A percentile compares a stretch with the other conserved stretches of the same genome.
Evolutionary conservation across 352 stramenopile species (phyloP).

Genomic region (Globisporangium splendens): DNA sequence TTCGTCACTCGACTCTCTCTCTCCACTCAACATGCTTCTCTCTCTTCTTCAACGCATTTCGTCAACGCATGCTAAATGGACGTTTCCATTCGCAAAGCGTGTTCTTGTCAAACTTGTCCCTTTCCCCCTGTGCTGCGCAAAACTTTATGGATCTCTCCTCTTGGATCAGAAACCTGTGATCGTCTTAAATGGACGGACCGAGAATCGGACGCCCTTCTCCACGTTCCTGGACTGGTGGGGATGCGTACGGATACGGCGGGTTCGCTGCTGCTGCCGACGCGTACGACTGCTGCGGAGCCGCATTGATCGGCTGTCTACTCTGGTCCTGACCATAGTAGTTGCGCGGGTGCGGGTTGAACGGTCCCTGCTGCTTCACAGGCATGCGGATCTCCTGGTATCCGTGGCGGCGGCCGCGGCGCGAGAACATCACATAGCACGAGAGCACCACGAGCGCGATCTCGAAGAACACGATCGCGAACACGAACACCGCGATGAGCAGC

Average conservation of each 20-base stretch:
- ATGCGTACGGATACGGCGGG: slow-evolving; percentile 10
- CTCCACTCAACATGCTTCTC: no score
- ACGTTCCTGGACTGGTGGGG: slow-evolving; percentile 5
- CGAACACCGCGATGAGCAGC: slow-evolving; percentile 68
- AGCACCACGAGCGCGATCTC: slow-evolving; percentile 76
- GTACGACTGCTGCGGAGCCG: slow-evolving; percentile 26
- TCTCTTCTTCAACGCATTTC: no score
- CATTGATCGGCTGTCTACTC: slow-evolving; percentile 34
- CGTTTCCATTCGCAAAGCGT: no score
- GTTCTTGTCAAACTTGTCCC: no score
- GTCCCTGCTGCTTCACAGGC: slow-evolving; percentile 65
- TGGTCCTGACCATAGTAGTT: slow-evolving; percentile 53
- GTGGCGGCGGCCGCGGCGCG: slow-evolving; percentile 53
- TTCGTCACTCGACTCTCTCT: no score
- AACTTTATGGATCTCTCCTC: no score
- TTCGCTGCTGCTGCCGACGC: slow-evolving; percentile 3
- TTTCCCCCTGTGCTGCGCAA: no score
- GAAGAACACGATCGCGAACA: slow-evolving; percentile 76
- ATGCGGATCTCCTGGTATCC: slow-evolving; percentile 87
- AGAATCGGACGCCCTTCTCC: slow-evolving; percentile 6
- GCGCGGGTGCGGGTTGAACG: slow-evolving; percentile 76
- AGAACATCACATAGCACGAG: slow-evolving; percentile 84
- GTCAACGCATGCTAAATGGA: no score
- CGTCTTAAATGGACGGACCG: slow-evolving; percentile 11
- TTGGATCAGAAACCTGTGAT: no score